Evolutionary conservation across 2,329 filamentous ascomycete species (phyloP).

Genomic region (Neodidymelliopsis sp.): DNA sequence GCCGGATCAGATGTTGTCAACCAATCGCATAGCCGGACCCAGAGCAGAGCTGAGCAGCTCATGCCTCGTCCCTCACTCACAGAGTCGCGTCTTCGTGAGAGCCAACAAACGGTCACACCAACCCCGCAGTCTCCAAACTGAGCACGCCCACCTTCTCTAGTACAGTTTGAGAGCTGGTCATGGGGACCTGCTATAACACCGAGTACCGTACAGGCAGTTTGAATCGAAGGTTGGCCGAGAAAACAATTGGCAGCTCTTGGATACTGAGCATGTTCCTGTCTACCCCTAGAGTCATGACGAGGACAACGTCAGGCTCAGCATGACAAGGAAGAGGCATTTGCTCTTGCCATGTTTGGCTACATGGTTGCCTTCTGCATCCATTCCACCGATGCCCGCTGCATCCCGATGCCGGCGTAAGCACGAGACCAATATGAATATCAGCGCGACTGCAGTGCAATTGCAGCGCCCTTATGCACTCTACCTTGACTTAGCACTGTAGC

Average conservation of each 20-base stretch:
- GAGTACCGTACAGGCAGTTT: background rate
- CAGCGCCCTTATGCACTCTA: conserved; percentile 10
- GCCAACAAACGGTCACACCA: conserved; percentile 37
- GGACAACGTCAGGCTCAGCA: background rate
- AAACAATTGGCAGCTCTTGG: background rate
- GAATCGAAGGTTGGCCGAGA: conserved; percentile 4
- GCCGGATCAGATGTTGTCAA: conserved; percentile 28
- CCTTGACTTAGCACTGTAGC: conserved; percentile 6
- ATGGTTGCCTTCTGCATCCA: conserved; percentile 5
- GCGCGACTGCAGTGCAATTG: conserved; percentile 1
- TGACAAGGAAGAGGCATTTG: background rate
- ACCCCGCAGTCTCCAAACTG: background rate
- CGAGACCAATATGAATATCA: conserved; percentile 5
- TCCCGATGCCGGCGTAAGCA: conserved; percentile 6
- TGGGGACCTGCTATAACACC: background rate
- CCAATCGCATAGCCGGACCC: conserved; percentile 25
- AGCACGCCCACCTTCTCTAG: background rate
- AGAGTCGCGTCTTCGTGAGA: conserved; percentile 28
- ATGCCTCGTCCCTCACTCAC: conserved; percentile 29
- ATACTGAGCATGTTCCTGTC: background rate
- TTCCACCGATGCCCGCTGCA: conserved; percentile 18
- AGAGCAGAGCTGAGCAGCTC: conserved; percentile 20
- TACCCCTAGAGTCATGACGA: conserved; percentile 12
- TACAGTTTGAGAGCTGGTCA: background rate
- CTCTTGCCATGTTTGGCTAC: conserved; percentile 14